phyloP scores from a whole-genome alignment of 2,329 filamentous ascomycete genomes.

The Tolypocladium inflatum region DNA sequence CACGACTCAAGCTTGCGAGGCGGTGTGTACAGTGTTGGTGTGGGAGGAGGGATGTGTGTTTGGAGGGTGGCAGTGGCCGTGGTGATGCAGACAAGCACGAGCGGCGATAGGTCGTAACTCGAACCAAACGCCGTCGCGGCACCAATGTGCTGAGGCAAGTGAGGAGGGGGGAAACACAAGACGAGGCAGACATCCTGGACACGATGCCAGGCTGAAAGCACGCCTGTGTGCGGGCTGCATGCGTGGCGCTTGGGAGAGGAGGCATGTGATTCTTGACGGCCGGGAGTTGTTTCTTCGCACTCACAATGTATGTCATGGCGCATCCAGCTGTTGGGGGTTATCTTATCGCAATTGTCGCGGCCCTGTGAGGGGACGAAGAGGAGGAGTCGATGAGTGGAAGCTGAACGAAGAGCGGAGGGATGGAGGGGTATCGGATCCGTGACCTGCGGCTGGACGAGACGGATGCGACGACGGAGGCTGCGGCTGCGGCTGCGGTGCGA shows the following conservation, averaged over 20 bases:
- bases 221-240: slow-evolving; percentile 1
- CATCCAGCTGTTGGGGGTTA: slow-evolving; percentile 14
- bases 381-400: not conserved
- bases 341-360: slow-evolving; percentile 6
- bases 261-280: slow-evolving; percentile 10
- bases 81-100: not conserved
- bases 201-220: slow-evolving; percentile 1
- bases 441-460: not conserved
- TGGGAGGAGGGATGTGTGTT: not conserved
- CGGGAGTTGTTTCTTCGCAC: slow-evolving; percentile 12
- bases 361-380: not conserved
- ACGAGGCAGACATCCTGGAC: not conserved
- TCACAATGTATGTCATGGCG: slow-evolving; percentile 32
- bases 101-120: not conserved
- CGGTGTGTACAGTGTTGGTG: not conserved
- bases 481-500: slow-evolving; percentile 1
- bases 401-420: not conserved
- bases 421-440: not conserved
- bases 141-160: not conserved
- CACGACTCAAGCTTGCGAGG: not conserved
- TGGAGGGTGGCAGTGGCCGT: not conserved
- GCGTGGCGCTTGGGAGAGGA: slow-evolving; percentile 8
- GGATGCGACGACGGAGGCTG: not conserved
- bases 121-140: not conserved
- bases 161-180: slow-evolving; percentile 1